These are phyloP conservation scores for Bruguiera gymnorhiza DNA, from an alignment of 345 rosid species.

Conservation along the genomic window DNA sequence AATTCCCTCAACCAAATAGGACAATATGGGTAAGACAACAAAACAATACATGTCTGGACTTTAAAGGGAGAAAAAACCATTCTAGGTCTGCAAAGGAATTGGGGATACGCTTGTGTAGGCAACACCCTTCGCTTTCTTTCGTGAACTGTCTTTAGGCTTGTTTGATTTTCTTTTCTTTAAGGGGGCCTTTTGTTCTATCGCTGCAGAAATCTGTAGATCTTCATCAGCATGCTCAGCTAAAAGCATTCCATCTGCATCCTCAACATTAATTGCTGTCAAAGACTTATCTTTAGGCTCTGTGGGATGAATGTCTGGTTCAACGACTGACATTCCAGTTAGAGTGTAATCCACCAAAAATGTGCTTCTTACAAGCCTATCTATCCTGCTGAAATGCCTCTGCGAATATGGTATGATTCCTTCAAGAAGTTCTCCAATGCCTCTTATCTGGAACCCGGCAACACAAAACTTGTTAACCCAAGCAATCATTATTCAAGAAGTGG, in stretches of 20 bases:
- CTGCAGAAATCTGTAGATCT: constrained; percentile 30
- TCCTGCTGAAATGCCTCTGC: constrained; percentile 81
- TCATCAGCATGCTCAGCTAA: constrained; percentile 7
- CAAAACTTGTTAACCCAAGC: constrained; percentile 6
- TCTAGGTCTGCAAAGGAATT: constrained; percentile 36
- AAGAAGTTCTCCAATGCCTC: constrained; percentile 74
- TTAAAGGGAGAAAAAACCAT: background rate
- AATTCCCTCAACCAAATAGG: too few species aligned
- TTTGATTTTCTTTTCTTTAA: constrained; percentile 61
- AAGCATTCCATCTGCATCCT: constrained; percentile 6
- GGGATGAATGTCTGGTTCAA: constrained; percentile 49
- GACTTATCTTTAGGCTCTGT: constrained; percentile 14
- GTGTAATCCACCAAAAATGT: constrained; percentile 85
- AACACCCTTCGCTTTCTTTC: constrained; percentile 55
- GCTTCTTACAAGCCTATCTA: constrained; percentile 86
- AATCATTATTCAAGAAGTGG: background rate
- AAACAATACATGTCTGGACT: too few species aligned
- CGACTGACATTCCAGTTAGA: constrained; percentile 73
- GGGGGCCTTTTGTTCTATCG: constrained; percentile 26
- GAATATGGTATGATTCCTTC: constrained; percentile 91
- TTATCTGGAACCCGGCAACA: constrained; percentile 43
- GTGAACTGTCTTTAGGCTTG: constrained; percentile 43
- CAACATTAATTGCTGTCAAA: background rate
- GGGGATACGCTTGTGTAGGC: constrained; percentile 30
- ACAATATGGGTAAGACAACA: too few species aligned